Evolutionary conservation across 2,329 filamentous ascomycete genomes (phyloP).

Genomic region (Colletotrichum tofieldiae): DNA sequence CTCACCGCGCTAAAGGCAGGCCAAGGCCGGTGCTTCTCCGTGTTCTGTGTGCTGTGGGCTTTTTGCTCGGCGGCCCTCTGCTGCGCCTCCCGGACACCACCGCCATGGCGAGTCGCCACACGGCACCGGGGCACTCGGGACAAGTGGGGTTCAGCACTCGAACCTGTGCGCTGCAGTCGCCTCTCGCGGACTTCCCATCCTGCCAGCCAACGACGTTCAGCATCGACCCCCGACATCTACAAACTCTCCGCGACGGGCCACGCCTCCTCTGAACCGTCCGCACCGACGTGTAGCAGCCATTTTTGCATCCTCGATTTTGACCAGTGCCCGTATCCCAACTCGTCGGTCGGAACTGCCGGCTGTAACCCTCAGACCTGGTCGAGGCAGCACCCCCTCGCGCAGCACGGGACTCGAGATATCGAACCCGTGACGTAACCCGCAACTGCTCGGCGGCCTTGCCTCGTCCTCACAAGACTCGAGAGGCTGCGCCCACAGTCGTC

Average conservation of each 20-base stretch:
- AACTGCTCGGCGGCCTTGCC: constrained; percentile 3
- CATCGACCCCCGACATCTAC: background rate
- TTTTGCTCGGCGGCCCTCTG: background rate
- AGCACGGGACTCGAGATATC: constrained; percentile 15
- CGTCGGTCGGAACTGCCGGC: constrained; percentile 5
- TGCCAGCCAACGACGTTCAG: background rate
- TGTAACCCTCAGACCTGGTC: constrained; percentile 23
- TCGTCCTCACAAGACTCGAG: background rate
- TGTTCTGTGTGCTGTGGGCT: background rate
- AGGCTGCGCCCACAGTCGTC: too few species aligned
- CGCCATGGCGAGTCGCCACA: constrained; percentile 10
- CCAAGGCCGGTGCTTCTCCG: constrained; percentile 15
- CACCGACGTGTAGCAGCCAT: background rate
- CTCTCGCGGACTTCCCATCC: background rate
- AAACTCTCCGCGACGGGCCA: background rate
- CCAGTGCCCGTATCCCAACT: too few species aligned
- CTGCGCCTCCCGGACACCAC: constrained; percentile 26
- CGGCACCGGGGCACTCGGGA: constrained; percentile 22
- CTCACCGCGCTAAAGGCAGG: constrained; percentile 17
- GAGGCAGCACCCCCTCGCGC: constrained; percentile 6
- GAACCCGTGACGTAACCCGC: constrained; percentile 33
- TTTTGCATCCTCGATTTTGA: background rate
- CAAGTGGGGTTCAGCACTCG: constrained; percentile 16
- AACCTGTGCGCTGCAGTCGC: constrained; percentile 1
- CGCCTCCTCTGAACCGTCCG: background rate